Base-by-base conservation (phyloP, 768 basidiomycete species). In the Pilatotrama ljubarskyi region DNA sequence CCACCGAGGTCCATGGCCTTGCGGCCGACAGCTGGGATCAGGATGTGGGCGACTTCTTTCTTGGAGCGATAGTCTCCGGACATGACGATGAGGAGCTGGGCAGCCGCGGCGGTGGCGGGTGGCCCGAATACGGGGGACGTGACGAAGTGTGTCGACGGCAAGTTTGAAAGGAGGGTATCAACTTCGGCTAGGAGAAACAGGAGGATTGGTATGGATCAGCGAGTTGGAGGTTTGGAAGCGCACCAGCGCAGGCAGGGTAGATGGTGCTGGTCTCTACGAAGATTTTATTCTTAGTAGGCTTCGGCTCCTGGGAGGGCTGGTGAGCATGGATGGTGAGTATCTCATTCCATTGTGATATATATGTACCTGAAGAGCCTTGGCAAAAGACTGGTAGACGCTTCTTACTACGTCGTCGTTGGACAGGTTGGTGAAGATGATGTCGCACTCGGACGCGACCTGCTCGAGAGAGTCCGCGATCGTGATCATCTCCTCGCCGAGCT, bases 201-300 rank as follows among this genome's bases (percentile, higher is more conserved):
- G 47, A 18, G 17, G 32, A 20, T 18, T 32, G 53, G 66, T 69
- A 77, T 80, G 82, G 61, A 82, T 77, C 17, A 86, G 69, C 18
- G 77, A 65, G 25, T 85, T 85, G 59, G 84, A 84, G 46, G 85
- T 80, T 83, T 85, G 64, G 29, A 18, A 5, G 44, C 64, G 18
- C 22, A 69, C 70, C 70, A 43, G 70, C 68, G 20, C 69, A 53
- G 0, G 65, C 54, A 2, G 68, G 69, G 37, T 67, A 70, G 48
- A 91, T 90, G 2, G 93, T 95, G 74, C 86, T 86, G 13, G 88
- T 92, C 65, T 95, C 93, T 32, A 93, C 87, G 63, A 95, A 93
- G 46, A 92, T 88, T 70, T 87, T 93, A 64, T 77, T 72, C 68
- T 75, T 78, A 7, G 77, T 69, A 1, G 81, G 77, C 29, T 79